Evolutionary conservation across 768 basidiomycete species (phyloP), one percentile per base, ranked within the genome.

Genomic region (Pleurotus giganteus): DNA sequence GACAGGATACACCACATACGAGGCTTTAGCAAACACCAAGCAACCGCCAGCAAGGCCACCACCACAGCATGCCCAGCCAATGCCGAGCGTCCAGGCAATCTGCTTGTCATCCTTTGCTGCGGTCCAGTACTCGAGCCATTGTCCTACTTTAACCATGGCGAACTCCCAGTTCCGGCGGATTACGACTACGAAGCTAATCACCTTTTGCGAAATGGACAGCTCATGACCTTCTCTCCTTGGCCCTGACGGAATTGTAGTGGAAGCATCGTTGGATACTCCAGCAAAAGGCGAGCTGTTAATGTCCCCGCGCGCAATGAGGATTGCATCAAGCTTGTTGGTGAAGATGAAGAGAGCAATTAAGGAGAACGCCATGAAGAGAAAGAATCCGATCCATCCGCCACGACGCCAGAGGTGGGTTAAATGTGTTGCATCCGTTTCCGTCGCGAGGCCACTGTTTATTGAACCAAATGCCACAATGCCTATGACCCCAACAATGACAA

Each of bases 51-150:
- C 92, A 34, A 98, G 74, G 31, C 92, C 88, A 11, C 95, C 95
- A 29, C 95, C 94, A 53, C 86, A 85, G 58, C 94, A 94, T 2
- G 93, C 90, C 96, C 95, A 98, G 1, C 87, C 88, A 47, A 98
- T 92, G 12, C 94, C 95, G 42, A 95, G 77, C 24, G 90, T 86
- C 91, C 94, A 97, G 5, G 88, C 88, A 37, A 98, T 75, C 52
- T 86, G 85, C 61, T 82, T 88, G 65, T 98, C 95, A 64, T 88
- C 88, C 63, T 87, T 89, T 11, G 86, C 77, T 26, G 82, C 85
- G 6, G 87, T 88, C 86, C 89, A 89, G 1, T 68, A 61, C 64
- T 95, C 92, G 47, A 94, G 70, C 63, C 77, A 76, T 58, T 84
- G 81, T 23, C 77, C 79, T 31, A 88, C 64, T 73, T 81, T 77